These are phyloP conservation scores for Clonostachys byssicola DNA, from an alignment of 2,329 filamentous ascomycete species.

Conservation along the genomic window DNA sequence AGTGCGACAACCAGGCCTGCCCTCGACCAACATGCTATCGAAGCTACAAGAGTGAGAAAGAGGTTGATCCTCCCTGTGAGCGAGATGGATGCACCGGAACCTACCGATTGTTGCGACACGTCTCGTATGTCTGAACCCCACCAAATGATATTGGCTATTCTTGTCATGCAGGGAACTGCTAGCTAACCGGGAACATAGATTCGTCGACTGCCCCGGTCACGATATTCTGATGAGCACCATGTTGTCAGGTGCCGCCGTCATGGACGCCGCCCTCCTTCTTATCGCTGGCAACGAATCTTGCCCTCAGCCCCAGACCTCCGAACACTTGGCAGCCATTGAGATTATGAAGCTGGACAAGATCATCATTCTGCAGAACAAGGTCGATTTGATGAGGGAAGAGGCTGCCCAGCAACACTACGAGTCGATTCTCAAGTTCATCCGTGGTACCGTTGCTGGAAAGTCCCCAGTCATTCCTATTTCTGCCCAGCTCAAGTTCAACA, in stretches of 20 bases:
- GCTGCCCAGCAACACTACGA: slow-evolving; percentile 91
- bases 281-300: slow-evolving; percentile 98
- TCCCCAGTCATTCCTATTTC: slow-evolving; percentile 95
- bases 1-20: slow-evolving; percentile 90
- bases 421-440: slow-evolving; percentile 97
- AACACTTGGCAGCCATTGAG: slow-evolving; percentile 97
- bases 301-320: slow-evolving; percentile 96
- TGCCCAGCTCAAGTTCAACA: slow-evolving; percentile 98
- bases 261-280: slow-evolving; percentile 94
- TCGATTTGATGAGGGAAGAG: slow-evolving; percentile 96
- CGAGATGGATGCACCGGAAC: slow-evolving; percentile 84
- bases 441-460: slow-evolving; percentile 93
- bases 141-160: background rate
- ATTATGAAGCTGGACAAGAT: slow-evolving; percentile 99
- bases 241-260: slow-evolving; percentile 98
- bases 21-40: slow-evolving; percentile 92
- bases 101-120: slow-evolving; percentile 85
- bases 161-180: background rate
- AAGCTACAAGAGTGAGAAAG: slow-evolving; percentile 98
- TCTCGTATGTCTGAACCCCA: slow-evolving; percentile 61
- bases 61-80: slow-evolving; percentile 94
- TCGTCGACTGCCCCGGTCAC: slow-evolving; percentile 98
- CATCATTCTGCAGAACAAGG: slow-evolving; percentile 99
- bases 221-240: slow-evolving; percentile 99
- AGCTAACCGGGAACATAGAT: slow-evolving; percentile 43